These are phyloP conservation scores for Komagataella populi DNA, from an alignment of 805 yeast species.

Conservation along the genomic window DNA sequence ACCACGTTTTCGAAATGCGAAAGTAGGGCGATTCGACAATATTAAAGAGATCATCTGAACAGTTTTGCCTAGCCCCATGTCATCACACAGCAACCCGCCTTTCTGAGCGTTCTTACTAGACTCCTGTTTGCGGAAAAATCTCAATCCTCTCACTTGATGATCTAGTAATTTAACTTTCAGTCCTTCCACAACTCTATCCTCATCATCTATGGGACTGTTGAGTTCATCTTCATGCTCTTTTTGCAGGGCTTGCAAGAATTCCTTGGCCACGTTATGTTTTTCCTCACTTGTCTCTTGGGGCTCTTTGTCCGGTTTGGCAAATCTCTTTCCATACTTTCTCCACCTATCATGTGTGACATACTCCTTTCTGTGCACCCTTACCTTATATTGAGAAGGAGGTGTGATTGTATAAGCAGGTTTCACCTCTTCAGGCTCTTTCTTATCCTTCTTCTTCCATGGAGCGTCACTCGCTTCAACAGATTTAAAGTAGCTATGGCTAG, in stretches of 20 bases:
- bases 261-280: slow-evolving; percentile 1
- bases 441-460: not conserved
- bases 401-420: not conserved
- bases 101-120: slow-evolving; percentile 10
- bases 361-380: not conserved
- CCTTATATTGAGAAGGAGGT: not conserved
- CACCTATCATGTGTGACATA: slow-evolving; percentile 2
- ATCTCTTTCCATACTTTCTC: not conserved
- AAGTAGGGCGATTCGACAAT: slow-evolving; percentile 15
- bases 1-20: slow-evolving; percentile 2
- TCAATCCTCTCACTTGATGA: slow-evolving; percentile 33
- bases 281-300: not conserved
- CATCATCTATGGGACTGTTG: not conserved
- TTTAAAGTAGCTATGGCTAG: not conserved
- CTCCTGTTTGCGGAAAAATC: slow-evolving; percentile 27
- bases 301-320: slow-evolving; percentile 1
- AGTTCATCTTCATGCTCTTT: slow-evolving; percentile 1
- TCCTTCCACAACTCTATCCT: slow-evolving; percentile 19
- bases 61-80: slow-evolving; percentile 86
- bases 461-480: not conserved
- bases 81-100: slow-evolving; percentile 70
- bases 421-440: not conserved
- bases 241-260: slow-evolving; percentile 1
- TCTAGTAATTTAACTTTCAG: slow-evolving; percentile 22
- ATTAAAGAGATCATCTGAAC: slow-evolving; percentile 60